phyloP scores from a whole-genome alignment of 345 rosid genomes.

The Eucalyptus cladocalyx region DNA sequence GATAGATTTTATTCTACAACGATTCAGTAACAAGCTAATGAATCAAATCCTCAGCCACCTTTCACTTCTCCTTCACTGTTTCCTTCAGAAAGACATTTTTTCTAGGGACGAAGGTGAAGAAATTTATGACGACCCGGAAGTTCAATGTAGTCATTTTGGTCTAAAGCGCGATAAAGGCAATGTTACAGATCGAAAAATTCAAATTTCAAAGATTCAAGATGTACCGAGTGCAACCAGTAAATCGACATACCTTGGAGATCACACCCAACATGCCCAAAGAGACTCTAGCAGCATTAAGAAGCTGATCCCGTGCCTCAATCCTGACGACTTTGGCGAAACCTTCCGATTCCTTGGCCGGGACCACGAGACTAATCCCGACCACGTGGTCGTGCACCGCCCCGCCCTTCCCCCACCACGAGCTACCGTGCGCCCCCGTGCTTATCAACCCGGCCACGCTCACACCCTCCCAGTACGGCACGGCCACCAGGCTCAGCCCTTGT shows the following conservation, averaged over 20 bases:
- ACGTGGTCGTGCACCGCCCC: slow-evolving; percentile 94
- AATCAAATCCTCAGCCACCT: neutral
- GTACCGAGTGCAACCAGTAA: neutral
- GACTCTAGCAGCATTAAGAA: slow-evolving; percentile 62
- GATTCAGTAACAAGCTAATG: neutral
- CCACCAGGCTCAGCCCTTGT: slow-evolving; percentile 52
- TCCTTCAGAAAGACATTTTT: neutral
- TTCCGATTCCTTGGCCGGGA: slow-evolving; percentile 41
- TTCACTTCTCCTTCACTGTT: neutral
- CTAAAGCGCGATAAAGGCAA: accelerated
- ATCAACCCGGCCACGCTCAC: slow-evolving; percentile 79
- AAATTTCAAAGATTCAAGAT: neutral
- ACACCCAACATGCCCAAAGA: slow-evolving; percentile 71
- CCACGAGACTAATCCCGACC: slow-evolving; percentile 46
- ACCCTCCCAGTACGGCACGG: slow-evolving; percentile 94
- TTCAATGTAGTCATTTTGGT: neutral
- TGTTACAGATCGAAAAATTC: neutral
- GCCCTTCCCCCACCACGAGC: slow-evolving; percentile 91
- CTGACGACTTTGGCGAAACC: slow-evolving; percentile 54
- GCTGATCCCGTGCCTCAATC: slow-evolving; percentile 37
- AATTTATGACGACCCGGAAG: neutral
- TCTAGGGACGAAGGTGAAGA: neutral
- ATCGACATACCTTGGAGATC: slow-evolving; percentile 65
- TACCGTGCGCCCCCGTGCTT: slow-evolving; percentile 89
- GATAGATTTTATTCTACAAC: neutral